A percentile compares a stretch with the other conserved stretches of the same genome.
Conservation (phyloP, 305 asterid species). For the Fraxinus sp. region DNA sequence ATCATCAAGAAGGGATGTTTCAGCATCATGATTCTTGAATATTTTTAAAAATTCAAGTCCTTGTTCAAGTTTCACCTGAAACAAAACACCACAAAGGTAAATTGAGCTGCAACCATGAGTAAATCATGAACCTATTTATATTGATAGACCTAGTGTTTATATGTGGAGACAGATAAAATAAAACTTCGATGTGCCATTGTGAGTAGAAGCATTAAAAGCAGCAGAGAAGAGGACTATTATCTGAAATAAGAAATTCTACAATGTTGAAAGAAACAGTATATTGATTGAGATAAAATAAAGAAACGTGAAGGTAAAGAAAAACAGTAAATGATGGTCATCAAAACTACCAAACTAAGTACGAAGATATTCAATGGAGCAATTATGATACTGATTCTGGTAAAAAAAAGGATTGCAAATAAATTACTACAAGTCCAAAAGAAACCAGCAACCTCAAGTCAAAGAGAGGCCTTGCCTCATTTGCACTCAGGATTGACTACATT, state of each 20-base stretch:
- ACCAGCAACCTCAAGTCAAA: not conserved
- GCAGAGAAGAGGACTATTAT: not conserved
- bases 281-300: not conserved
- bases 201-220: not conserved
- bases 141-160: not conserved
- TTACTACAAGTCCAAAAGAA: not conserved
- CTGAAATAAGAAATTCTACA: not conserved
- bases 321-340: not conserved
- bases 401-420: not conserved
- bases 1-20: slow-evolving; percentile 88
- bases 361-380: not conserved
- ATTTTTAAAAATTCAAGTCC: slow-evolving; percentile 89
- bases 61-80: slow-evolving; percentile 86
- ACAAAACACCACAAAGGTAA: not conserved
- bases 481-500: not conserved
- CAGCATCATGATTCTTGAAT: slow-evolving; percentile 80
- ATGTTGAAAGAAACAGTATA: not conserved
- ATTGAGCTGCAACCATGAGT: not conserved
- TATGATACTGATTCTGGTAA: not conserved
- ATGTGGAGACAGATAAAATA: not conserved
- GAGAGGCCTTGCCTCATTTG: not conserved
- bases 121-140: not conserved
- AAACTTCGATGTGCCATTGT: not conserved
- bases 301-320: not conserved
- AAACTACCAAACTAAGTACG: not conserved